These are phyloP conservation scores for Pseudocercospora musae DNA, from an alignment of 2,329 filamentous ascomycete genomes.

Conservation along the genomic window DNA sequence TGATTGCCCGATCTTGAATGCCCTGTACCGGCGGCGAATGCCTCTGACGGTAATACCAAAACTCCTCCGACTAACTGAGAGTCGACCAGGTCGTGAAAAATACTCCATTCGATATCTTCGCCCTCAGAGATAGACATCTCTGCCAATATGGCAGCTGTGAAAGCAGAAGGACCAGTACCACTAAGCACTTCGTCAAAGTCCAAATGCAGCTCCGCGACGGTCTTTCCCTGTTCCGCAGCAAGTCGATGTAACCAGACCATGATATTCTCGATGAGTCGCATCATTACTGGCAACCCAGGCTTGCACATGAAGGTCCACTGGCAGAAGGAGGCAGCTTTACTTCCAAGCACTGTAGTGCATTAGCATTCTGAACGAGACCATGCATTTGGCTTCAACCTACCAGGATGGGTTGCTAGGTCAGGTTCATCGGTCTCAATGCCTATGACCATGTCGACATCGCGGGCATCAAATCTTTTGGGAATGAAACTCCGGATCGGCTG, in stretches of 20 bases:
- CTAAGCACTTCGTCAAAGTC: constrained; percentile 70
- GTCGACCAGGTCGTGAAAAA: constrained; percentile 63
- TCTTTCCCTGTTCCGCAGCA: constrained; percentile 55
- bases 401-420: constrained; percentile 59
- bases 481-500: constrained; percentile 55
- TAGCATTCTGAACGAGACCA: neutral
- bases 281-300: constrained; percentile 63
- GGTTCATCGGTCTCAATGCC: constrained; percentile 70
- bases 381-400: neutral
- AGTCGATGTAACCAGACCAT: constrained; percentile 62
- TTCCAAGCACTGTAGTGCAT: constrained; percentile 50
- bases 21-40: constrained; percentile 68
- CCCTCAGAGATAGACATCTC: constrained; percentile 57
- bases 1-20: constrained; percentile 70
- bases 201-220: constrained; percentile 58
- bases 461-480: constrained; percentile 58
- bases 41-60: constrained; percentile 66
- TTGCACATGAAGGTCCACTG: constrained; percentile 73
- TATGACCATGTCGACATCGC: constrained; percentile 64
- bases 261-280: constrained; percentile 64
- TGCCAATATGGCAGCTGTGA: constrained; percentile 61
- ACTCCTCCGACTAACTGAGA: constrained; percentile 62
- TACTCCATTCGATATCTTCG: constrained; percentile 55
- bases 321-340: constrained; percentile 67
- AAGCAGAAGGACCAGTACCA: constrained; percentile 67